These are phyloP conservation scores for Acacia confusa DNA, from an alignment of 306 rosid genomes.

Conservation along the genomic window DNA sequence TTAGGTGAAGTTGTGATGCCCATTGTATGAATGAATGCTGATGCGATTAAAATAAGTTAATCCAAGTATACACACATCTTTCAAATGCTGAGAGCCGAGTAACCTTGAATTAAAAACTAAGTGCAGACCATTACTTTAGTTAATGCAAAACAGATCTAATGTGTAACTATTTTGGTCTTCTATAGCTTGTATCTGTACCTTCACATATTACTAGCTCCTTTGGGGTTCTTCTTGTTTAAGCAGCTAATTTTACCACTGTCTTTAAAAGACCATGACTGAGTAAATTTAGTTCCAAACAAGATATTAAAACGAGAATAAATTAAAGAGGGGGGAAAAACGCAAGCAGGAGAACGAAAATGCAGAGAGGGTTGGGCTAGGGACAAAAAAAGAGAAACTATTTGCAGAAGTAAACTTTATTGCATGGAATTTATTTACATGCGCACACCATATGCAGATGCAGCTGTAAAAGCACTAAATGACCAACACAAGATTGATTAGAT, in stretches of 20 bases:
- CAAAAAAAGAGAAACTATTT: not conserved
- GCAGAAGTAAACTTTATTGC: not conserved
- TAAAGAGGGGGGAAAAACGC: not conserved
- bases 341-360: not conserved
- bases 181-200: no score
- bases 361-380: not conserved
- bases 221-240: no score
- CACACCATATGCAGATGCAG: slow-evolving; percentile 18
- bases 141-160: no score
- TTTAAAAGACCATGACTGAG: no score
- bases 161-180: no score
- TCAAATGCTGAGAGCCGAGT: no score
- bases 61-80: no score
- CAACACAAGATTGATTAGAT: slow-evolving; percentile 27
- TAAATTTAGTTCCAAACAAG: not conserved
- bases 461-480: slow-evolving; percentile 12
- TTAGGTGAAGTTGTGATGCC: not conserved
- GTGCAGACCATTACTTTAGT: no score
- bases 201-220: no score
- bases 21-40: not conserved
- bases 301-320: not conserved
- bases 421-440: not conserved
- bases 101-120: no score
- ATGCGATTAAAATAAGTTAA: no score
- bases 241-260: no score